Conservation (phyloP, 176 grass and related monocot species). For the Poa annua region DNA sequence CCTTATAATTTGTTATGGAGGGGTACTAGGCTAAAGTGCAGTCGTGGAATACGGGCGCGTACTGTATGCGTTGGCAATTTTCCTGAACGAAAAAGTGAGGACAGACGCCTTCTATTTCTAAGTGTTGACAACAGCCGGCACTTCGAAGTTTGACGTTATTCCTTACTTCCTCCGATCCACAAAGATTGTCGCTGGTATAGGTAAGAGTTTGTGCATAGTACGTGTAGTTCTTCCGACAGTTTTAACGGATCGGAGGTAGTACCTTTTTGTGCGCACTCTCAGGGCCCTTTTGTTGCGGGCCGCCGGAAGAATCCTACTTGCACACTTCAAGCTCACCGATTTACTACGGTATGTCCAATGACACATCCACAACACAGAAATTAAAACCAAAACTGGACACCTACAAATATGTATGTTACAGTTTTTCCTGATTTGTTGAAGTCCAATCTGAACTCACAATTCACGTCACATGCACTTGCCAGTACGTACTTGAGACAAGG, state of each 20-base stretch:
- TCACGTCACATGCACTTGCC: slow-evolving; percentile 18
- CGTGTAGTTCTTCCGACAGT: too few species aligned
- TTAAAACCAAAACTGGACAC: neutral
- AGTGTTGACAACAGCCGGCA: neutral
- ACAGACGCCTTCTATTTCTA: neutral
- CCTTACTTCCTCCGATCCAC: too few species aligned
- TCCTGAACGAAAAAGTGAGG: neutral
- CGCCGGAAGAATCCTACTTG: slow-evolving; percentile 23
- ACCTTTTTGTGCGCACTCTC: slow-evolving; percentile 8
- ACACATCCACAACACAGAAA: too few species aligned
- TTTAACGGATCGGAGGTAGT: too few species aligned
- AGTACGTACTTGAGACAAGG: neutral
- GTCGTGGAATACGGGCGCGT: neutral
- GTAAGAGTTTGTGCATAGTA: too few species aligned
- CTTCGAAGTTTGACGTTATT: slow-evolving; percentile 31
- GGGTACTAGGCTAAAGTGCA: neutral
- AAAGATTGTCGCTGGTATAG: too few species aligned
- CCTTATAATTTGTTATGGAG: too few species aligned
- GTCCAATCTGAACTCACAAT: neutral
- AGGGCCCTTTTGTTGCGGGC: neutral
- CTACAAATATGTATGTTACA: neutral
- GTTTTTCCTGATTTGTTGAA: neutral
- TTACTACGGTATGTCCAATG: too few species aligned
- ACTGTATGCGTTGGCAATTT: neutral
- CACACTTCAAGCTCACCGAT: too few species aligned